Evolutionary conservation across 257 asterid species (phyloP).

Genomic region (Fraxinus excelsior): DNA sequence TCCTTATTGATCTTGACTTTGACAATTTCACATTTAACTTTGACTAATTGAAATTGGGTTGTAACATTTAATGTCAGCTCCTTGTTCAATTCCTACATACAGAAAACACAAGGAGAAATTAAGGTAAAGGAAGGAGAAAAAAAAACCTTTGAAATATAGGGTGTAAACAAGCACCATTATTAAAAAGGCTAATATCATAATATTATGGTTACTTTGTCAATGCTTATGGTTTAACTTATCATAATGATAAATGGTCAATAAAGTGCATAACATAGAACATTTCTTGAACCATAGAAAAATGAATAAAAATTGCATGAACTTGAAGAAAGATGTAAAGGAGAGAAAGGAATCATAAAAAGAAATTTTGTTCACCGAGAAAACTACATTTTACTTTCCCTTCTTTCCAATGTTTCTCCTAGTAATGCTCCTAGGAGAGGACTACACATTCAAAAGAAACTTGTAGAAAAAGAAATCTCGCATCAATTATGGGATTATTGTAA

Average conservation of each 20-base stretch:
- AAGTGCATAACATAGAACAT: background rate
- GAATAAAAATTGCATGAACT: background rate
- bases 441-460: background rate
- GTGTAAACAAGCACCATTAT: constrained; percentile 3
- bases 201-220: background rate
- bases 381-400: background rate
- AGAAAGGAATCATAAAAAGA: background rate
- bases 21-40: too few species aligned
- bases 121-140: constrained; percentile 10
- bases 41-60: too few species aligned
- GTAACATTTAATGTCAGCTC: constrained; percentile 73
- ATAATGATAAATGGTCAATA: background rate
- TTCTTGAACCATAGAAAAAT: too few species aligned
- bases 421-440: background rate
- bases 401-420: background rate
- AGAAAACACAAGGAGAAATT: constrained; percentile 24
- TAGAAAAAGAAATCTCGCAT: too few species aligned
- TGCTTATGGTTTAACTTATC: background rate
- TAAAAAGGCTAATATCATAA: background rate
- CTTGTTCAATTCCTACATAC: constrained; percentile 71
- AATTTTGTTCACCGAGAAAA: background rate
- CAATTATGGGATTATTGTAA: too few species aligned
- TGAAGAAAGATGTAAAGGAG: background rate
- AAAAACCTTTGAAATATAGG: constrained; percentile 9
- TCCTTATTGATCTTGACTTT: too few species aligned